Conservation (phyloP, 2,329 filamentous ascomycete species). For the Neonectria sp. region DNA sequence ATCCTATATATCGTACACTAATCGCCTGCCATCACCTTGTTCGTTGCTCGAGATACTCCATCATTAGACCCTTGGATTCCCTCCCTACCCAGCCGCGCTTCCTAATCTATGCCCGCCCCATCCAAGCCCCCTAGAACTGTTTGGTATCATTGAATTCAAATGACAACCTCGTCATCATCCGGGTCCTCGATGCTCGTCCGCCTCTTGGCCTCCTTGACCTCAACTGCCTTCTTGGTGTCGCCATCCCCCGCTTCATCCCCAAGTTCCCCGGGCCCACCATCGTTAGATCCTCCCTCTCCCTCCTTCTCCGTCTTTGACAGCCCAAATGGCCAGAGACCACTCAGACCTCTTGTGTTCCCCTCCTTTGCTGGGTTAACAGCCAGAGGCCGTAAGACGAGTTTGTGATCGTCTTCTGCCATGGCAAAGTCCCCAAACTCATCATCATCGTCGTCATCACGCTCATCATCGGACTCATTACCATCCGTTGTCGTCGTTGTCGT, state of each 20-base stretch:
- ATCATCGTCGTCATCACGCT: constrained; percentile 70
- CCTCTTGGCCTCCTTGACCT: constrained; percentile 67
- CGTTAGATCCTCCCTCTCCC: constrained; percentile 39
- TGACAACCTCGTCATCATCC: constrained; percentile 67
- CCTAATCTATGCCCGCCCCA: constrained; percentile 28
- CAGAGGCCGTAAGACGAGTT: constrained; percentile 69
- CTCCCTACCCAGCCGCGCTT: constrained; percentile 8
- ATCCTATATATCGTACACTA: constrained; percentile 24
- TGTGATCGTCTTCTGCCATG: constrained; percentile 69
- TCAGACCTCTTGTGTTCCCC: constrained; percentile 57
- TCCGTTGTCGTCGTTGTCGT: constrained; percentile 73
- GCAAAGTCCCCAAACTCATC: constrained; percentile 80
- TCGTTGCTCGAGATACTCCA: constrained; percentile 10
- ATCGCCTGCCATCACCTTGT: constrained; percentile 4
- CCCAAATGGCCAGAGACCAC: constrained; percentile 73
- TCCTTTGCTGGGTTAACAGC: constrained; percentile 66
- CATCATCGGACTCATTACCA: constrained; percentile 64
- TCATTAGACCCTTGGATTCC: constrained; percentile 19
- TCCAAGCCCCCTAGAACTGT: constrained; percentile 28
- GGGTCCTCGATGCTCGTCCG: constrained; percentile 73
- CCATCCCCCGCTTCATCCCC: constrained; percentile 45
- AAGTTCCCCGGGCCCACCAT: constrained; percentile 3
- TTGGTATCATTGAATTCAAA: constrained; percentile 47
- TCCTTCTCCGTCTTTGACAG: constrained; percentile 55
- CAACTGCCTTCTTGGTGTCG: constrained; percentile 58